Conservation (phyloP, 495 filamentous ascomycete genomes). For the Penicillium turbatum region DNA sequence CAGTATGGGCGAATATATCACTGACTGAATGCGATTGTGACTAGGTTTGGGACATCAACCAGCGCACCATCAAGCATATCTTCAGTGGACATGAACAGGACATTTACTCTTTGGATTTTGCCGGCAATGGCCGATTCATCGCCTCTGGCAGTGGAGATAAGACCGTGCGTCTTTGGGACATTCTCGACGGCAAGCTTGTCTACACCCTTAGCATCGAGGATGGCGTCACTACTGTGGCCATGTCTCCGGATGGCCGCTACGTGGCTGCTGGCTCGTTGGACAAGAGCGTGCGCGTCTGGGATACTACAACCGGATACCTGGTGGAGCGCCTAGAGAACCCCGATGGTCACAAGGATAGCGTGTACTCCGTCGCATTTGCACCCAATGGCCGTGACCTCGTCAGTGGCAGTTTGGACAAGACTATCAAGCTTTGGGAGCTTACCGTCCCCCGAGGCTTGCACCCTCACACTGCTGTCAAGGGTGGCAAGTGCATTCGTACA, state of each 20-base stretch:
- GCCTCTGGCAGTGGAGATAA: slow-evolving; percentile 85
- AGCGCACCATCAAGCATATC: slow-evolving; percentile 70
- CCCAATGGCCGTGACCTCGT: slow-evolving; percentile 84
- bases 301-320: slow-evolving; percentile 72
- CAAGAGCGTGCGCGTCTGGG: slow-evolving; percentile 89
- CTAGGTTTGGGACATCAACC: slow-evolving; percentile 84
- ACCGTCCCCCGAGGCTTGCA: slow-evolving; percentile 61
- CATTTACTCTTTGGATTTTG: slow-evolving; percentile 90
- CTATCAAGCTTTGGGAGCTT: slow-evolving; percentile 94
- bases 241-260: slow-evolving; percentile 81
- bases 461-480: slow-evolving; percentile 59
- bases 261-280: slow-evolving; percentile 86
- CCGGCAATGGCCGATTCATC: slow-evolving; percentile 80
- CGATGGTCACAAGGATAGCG: slow-evolving; percentile 86
- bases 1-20: background rate
- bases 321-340: slow-evolving; percentile 79
- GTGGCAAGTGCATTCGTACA: slow-evolving; percentile 78
- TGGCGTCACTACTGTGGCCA: slow-evolving; percentile 86
- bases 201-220: slow-evolving; percentile 82
- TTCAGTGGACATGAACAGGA: slow-evolving; percentile 88
- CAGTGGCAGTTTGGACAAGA: slow-evolving; percentile 86
- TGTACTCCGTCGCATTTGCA: slow-evolving; percentile 90
- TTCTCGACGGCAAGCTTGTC: slow-evolving; percentile 67
- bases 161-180: slow-evolving; percentile 86
- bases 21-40: slow-evolving; percentile 8